Base-by-base conservation (phyloP, 1,284 basidiomycete genomes). In the Marasmius fiardii region DNA sequence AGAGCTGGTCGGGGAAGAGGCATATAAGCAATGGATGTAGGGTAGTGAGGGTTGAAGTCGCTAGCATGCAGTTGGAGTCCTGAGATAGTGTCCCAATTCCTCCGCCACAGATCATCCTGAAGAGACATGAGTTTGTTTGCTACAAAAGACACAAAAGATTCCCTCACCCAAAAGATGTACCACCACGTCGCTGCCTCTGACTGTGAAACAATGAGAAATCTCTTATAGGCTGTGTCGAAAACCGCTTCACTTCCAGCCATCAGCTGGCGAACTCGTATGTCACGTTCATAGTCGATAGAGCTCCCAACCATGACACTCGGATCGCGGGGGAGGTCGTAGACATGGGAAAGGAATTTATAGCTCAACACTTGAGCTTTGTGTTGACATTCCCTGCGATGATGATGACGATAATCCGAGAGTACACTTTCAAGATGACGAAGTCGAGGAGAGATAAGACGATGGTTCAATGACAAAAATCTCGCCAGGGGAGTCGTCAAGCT, bases 81-180 rank as follows among this genome's bases (percentile, higher is more conserved):
- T 4, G 68, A 61, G 51, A 88, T 80, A 0, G 82, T 79, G 51
- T 77, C 78, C 62, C 80, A 70, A 66, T 90, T 90, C 60, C 83
- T 75, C 59, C 85, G 77, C 85, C 83, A 89, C 12, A 90, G 66
- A 64, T 90, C 88, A 65, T 90, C 88, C 85, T 88, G 54, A 41
- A 28, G 48, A 47, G 44, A 55, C 12, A 16, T 55, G 63, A 49
- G 64, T 26, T 24, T 35, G 43, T 43, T 34, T 44, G 14, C 34
- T 47, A 11, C 24, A 49, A 16, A 54, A n/a, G 26, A n/a, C 31
- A 10, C n/a, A 16, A 51, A 33, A 49, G 4, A 3, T 33, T 10
- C 21, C 68, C 82, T 63, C 58, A 90, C 88, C 85, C 88, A 93
- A 63, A 90, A 83, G 7, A 92, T 76, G 66, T 88, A 92, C 90